Evolutionary conservation across 73 alveolate genomes (phyloP).

Genomic region (Effrenium voratum): DNA sequence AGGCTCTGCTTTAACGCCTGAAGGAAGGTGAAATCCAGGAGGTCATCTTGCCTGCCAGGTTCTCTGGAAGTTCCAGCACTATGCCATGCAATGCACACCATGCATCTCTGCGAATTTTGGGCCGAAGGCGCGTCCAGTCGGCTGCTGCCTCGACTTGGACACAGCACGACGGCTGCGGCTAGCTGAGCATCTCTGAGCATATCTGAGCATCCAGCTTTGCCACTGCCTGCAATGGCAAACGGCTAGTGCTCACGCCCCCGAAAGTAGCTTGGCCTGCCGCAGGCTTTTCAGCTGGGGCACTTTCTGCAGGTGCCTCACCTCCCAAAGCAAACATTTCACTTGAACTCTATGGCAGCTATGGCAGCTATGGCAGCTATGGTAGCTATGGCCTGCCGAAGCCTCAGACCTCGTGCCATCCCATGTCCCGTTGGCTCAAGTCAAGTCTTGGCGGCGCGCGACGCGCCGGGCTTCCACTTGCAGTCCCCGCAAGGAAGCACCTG

Average conservation of each 20-base stretch:
- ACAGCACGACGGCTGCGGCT: neutral
- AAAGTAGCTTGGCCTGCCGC: neutral
- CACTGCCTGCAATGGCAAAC: neutral
- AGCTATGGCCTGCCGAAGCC: neutral
- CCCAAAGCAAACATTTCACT: neutral
- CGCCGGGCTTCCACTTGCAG: slow-evolving; percentile 63
- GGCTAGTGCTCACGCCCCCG: neutral
- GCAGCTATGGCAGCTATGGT: neutral
- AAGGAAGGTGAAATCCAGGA: slow-evolving; percentile 69
- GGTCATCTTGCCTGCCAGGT: slow-evolving; percentile 73
- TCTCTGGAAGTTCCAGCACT: neutral
- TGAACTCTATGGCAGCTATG: neutral
- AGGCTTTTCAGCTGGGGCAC: no score
- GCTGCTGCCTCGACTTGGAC: slow-evolving; percentile 21
- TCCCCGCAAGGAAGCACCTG: slow-evolving; percentile 77
- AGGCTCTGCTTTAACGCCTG: slow-evolving; percentile 76
- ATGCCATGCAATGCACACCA: neutral
- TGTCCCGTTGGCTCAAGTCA: no score
- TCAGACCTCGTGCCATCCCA: neutral
- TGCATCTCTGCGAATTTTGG: neutral
- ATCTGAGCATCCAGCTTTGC: neutral
- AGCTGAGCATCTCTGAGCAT: neutral
- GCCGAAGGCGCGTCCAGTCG: slow-evolving; percentile 54
- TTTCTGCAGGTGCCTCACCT: slow-evolving; percentile 27
- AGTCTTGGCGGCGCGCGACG: neutral